Percentiles rank a stretch among this genome's conserved stretches.
These are phyloP conservation scores for Alectoria sarmentosa DNA, from an alignment of 495 filamentous ascomycete genomes.

Conservation along the genomic window DNA sequence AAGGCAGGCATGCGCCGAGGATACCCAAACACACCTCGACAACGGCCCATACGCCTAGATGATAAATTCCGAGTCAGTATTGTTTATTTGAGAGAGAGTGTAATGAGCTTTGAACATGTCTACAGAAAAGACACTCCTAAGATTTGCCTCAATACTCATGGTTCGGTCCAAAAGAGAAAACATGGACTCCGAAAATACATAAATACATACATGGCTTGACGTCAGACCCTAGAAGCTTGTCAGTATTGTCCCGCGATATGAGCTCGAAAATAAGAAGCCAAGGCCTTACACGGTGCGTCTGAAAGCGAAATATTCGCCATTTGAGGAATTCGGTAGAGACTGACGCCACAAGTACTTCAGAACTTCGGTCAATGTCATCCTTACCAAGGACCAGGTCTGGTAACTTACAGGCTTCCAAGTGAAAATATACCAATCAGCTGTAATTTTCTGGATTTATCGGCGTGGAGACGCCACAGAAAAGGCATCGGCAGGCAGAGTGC, in stretches of 20 bases:
- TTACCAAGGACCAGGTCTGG: background rate
- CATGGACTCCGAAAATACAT: no score
- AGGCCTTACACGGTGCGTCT: conserved; percentile 9
- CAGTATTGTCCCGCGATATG: background rate
- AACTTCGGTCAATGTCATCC: background rate
- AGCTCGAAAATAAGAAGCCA: background rate
- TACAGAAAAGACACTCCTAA: no score
- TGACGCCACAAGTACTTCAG: conserved; percentile 11
- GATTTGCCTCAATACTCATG: no score
- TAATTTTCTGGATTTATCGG: conserved; percentile 7
- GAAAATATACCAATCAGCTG: conserved; percentile 18
- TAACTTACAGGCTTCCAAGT: conserved; percentile 21
- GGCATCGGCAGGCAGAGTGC: conserved; percentile 18
- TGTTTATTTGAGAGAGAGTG: no score
- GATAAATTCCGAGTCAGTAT: no score
- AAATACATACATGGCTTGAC: conserved; percentile 6
- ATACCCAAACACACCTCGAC: conserved; percentile 13
- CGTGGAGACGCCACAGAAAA: conserved; percentile 19
- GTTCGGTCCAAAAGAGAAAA: no score
- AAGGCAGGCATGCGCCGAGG: conserved; percentile 15
- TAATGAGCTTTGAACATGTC: no score
- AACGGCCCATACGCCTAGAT: conserved; percentile 13
- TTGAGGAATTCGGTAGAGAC: conserved; percentile 8
- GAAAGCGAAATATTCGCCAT: conserved; percentile 9
- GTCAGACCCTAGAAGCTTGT: background rate